A percentile compares a stretch with the other conserved stretches of the same genome.
Evolutionary conservation across 805 yeast species (phyloP).

Genomic region (Pichia nanzhaoensis): DNA sequence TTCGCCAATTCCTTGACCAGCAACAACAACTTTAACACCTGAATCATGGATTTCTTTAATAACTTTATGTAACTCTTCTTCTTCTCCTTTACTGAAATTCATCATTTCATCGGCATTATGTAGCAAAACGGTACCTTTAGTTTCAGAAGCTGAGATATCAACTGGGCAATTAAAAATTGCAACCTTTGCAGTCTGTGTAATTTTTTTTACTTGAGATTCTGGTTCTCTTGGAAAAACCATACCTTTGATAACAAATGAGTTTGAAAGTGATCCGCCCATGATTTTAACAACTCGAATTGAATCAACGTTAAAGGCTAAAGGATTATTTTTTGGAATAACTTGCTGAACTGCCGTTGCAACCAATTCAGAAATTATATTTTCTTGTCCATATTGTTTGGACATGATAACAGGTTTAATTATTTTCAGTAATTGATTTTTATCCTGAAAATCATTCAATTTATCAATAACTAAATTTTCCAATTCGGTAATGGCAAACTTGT

Average conservation of each 20-base stretch:
- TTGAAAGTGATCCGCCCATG: constrained; percentile 78
- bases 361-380: constrained; percentile 65
- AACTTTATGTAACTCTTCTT: constrained; percentile 80
- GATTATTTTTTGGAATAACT: constrained; percentile 65
- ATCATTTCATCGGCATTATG: constrained; percentile 97
- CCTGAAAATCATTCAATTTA: constrained; percentile 49
- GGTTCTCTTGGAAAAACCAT: constrained; percentile 98
- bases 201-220: constrained; percentile 78
- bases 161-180: constrained; percentile 92
- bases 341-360: constrained; percentile 80
- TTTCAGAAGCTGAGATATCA: constrained; percentile 94
- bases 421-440: constrained; percentile 53
- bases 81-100: constrained; percentile 94
- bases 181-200: constrained; percentile 63
- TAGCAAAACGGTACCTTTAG: constrained; percentile 92
- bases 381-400: constrained; percentile 89
- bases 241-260: constrained; percentile 82
- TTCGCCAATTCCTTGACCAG: constrained; percentile 94
- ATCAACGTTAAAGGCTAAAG: constrained; percentile 76
- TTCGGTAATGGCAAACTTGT: constrained; percentile 60
- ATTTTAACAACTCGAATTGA: constrained; percentile 92
- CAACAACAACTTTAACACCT: constrained; percentile 82
- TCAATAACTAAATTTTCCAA: constrained; percentile 62
- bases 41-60: constrained; percentile 76
- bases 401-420: constrained; percentile 82